These are phyloP conservation scores for Xylaria nigripes DNA, from an alignment of 495 filamentous ascomycete genomes.

Conservation along the genomic window DNA sequence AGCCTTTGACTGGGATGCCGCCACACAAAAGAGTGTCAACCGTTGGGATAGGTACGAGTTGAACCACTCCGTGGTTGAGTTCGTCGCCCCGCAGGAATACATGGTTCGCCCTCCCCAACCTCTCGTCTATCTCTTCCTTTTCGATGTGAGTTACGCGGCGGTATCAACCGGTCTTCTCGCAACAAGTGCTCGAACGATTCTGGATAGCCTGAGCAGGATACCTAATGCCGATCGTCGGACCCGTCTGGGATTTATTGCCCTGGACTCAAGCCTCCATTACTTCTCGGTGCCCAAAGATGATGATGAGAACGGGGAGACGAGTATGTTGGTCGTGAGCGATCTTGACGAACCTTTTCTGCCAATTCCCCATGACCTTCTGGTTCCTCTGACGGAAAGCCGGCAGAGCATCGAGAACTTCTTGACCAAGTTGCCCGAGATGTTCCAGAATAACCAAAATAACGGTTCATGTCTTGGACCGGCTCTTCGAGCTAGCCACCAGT, in stretches of 20 bases:
- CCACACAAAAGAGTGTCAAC: constrained; percentile 80
- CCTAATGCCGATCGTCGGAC: constrained; percentile 93
- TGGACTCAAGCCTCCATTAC: constrained; percentile 92
- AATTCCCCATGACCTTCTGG: constrained; percentile 84
- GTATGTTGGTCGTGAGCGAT: constrained; percentile 92
- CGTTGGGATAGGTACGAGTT: constrained; percentile 83
- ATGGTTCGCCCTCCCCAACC: constrained; percentile 98
- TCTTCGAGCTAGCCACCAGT: constrained; percentile 83
- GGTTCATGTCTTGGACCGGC: constrained; percentile 89
- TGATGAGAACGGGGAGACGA: constrained; percentile 70
- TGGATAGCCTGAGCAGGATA: constrained; percentile 93
- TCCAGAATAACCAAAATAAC: constrained; percentile 81
- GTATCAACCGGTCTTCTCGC: constrained; percentile 91
- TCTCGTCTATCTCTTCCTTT: constrained; percentile 93
- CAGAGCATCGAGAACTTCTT: constrained; percentile 87
- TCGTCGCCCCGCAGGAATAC: constrained; percentile 96
- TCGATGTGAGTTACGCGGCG: constrained; percentile 90
- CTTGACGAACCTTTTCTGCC: constrained; percentile 93
- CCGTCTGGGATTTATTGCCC: constrained; percentile 86
- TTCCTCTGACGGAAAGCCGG: constrained; percentile 81
- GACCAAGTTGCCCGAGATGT: constrained; percentile 89
- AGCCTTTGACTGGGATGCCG: constrained; percentile 95
- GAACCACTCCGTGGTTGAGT: constrained; percentile 91
- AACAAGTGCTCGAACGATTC: constrained; percentile 85
- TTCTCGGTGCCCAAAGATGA: constrained; percentile 87